Evolutionary conservation across 169 alveolate species (phyloP), one percentile per base, ranked within the genome.

Genomic region (Eimeria necatrix): DNA sequence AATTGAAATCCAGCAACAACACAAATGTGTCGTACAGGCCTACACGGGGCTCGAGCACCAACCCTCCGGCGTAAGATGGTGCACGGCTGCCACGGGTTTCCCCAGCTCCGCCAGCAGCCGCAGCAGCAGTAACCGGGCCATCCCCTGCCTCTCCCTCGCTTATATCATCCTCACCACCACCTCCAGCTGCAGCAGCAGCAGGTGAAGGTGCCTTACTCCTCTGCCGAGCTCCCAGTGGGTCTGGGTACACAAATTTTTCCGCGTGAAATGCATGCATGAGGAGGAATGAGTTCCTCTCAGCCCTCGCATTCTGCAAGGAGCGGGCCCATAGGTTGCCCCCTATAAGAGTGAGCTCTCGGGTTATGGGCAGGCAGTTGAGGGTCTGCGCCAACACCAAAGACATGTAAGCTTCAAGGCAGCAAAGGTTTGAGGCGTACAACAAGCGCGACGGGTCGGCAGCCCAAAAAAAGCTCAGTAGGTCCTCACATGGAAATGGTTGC

Each of bases 311-410:
- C 94, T 93, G 81, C 64, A 59, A 81, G 73, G 99, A 98, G 68
- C 98, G 97, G 4, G 96, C 96, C 99, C 99, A 99, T 84, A 98
- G 95, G 95, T 99, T 98, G 59, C 99, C 99, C 22, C 99, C 99
- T 61, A 99, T 97, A 74, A 97, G 97, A 10, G 99, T 99, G 80
- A 99, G 97, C 96, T 99, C 99, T 84, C 99, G 98, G 0, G 99
- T 98, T 95, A 99, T 97, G 41, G 99, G 99, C 83, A 99, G 96
- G 49, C 98, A 97, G 96, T 98, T 95, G 64, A 98, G 93, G 16
- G 93, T 73, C 92, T 49, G 56, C 71, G 73, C 24, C 14, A 92
- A 26, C 52, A 22, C 48, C 68, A 59, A 52, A 2, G 95, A n/a
- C 76, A 49, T n/a, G 80, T n/a, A 61, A 52, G 90, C 52, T 48